Base-by-base conservation (phyloP, 768 basidiomycete species). In the Chalciporus piperatus region DNA sequence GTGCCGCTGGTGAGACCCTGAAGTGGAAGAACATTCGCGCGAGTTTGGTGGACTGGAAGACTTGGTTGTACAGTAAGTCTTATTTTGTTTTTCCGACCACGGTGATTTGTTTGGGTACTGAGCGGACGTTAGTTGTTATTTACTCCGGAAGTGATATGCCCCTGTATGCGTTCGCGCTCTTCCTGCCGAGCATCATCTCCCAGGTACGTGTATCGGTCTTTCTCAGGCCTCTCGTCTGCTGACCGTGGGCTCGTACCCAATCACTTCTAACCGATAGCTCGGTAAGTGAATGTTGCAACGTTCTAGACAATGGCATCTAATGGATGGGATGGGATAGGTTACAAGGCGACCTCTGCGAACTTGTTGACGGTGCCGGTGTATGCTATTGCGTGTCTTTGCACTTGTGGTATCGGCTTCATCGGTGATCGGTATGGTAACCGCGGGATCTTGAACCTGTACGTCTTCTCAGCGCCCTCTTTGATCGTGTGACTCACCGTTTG, bases 281-380 rank as follows among this genome's bases (percentile, higher is more conserved):
- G 75, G 76, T 77, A 60, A 56, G 62, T 51, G 25, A 41, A 20
- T 9, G 39, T 45, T 11, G 25, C n/a, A n/a, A 7, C n/a, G 27
- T 11, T 33, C 49, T 20, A 12, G 37, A 28, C 22, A 28, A 37
- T 37, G 19, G 28, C 12, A 42, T 28, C 47, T 55, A 49, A 52
- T 27, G 17, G 30, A 13, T 23, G 17, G 27, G 12, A 16, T n/a
- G 44, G 6, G 30, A 32, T 49, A 80, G 85, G 86, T 8, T 89
- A 74, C 65, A 69, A 70, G n/a, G 84, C 86, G 4, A 88, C 87
- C 0, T 75, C 76, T 0, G 88, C 89, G 8, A 90, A 91, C 65
- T 72, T 91, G 38, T 67, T 91, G 48, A 87, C 85, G 4, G 87
- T 90, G 4, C 89, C 89, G 0, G 85, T 89, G 33, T 92, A 90